These are phyloP conservation scores for Brettanomyces naardenensis DNA, from an alignment of 805 yeast species.

Conservation along the genomic window DNA sequence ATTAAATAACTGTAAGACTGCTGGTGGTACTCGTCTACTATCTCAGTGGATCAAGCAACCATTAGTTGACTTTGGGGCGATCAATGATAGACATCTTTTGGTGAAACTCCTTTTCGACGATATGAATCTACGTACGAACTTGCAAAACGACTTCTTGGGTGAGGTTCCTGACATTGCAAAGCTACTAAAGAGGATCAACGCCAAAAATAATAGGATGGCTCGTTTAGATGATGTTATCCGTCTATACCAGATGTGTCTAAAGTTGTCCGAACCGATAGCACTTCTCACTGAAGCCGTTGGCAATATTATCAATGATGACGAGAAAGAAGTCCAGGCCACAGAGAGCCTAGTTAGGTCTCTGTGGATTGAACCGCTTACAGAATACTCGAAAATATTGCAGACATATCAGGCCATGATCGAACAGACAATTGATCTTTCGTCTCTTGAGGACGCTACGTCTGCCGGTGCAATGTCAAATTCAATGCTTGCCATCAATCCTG, in stretches of 20 bases:
- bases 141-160: slow-evolving; percentile 60
- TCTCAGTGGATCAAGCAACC: slow-evolving; percentile 98
- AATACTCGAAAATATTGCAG: slow-evolving; percentile 40
- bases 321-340: slow-evolving; percentile 13
- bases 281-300: slow-evolving; percentile 38
- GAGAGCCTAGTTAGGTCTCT: slow-evolving; percentile 33
- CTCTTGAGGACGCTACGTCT: slow-evolving; percentile 68
- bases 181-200: slow-evolving; percentile 57
- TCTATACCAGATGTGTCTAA: slow-evolving; percentile 69
- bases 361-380: slow-evolving; percentile 55
- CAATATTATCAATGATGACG: slow-evolving; percentile 20
- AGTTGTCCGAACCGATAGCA: slow-evolving; percentile 61
- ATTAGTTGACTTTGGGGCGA: slow-evolving; percentile 52
- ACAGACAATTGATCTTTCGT: slow-evolving; percentile 81
- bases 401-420: slow-evolving; percentile 84
- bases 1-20: slow-evolving; percentile 79
- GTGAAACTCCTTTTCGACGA: slow-evolving; percentile 73
- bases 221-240: slow-evolving; percentile 84
- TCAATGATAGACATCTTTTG: slow-evolving; percentile 60
- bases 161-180: slow-evolving; percentile 80
- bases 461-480: slow-evolving; percentile 19
- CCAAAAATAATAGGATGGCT: slow-evolving; percentile 32
- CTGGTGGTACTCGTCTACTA: slow-evolving; percentile 80
- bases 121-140: slow-evolving; percentile 51
- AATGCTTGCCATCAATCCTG: slow-evolving; percentile 72